phyloP scores from a whole-genome alignment of 1,284 basidiomycete species.

The Boletus sp. region DNA sequence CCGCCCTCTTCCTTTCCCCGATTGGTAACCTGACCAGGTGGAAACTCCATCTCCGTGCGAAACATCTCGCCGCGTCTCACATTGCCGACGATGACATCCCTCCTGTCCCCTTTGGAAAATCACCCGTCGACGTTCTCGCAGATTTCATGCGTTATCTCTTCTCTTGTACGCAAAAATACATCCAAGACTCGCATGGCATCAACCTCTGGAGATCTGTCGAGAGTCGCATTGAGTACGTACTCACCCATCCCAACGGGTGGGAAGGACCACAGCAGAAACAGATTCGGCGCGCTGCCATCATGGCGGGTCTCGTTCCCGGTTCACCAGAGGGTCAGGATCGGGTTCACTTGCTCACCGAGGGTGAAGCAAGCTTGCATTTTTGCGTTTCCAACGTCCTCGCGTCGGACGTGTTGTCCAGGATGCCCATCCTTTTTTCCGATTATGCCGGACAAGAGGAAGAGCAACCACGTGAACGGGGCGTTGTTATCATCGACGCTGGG shows the following conservation, averaged over 20 bases:
- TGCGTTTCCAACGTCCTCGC: conserved; percentile 46
- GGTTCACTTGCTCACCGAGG: conserved; percentile 52
- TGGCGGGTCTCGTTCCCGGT: conserved; percentile 39
- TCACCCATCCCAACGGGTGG: conserved; percentile 52
- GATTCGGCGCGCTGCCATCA: conserved; percentile 43
- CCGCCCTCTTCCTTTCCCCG: background rate
- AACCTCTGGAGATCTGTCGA: conserved; percentile 44
- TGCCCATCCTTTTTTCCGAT: conserved; percentile 28
- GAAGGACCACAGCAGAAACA: conserved; percentile 46
- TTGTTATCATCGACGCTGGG: no score
- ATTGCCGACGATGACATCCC: conserved; percentile 41
- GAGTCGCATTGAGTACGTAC: conserved; percentile 40
- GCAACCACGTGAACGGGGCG: conserved; percentile 28
- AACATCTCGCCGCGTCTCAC: conserved; percentile 34
- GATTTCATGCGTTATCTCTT: conserved; percentile 59
- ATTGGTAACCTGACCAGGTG: conserved; percentile 46
- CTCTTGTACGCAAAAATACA: conserved; percentile 49
- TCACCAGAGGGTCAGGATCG: conserved; percentile 37
- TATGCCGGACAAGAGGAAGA: conserved; percentile 24
- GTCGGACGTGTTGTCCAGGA: conserved; percentile 37
- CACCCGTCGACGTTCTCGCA: conserved; percentile 49
- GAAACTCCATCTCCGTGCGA: conserved; percentile 56
- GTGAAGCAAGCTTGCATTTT: conserved; percentile 54
- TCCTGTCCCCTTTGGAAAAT: conserved; percentile 52
- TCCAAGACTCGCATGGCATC: conserved; percentile 52